Base-by-base conservation (phyloP, 2,329 filamentous ascomycete species). In the Ophiostoma tasmaniense region DNA sequence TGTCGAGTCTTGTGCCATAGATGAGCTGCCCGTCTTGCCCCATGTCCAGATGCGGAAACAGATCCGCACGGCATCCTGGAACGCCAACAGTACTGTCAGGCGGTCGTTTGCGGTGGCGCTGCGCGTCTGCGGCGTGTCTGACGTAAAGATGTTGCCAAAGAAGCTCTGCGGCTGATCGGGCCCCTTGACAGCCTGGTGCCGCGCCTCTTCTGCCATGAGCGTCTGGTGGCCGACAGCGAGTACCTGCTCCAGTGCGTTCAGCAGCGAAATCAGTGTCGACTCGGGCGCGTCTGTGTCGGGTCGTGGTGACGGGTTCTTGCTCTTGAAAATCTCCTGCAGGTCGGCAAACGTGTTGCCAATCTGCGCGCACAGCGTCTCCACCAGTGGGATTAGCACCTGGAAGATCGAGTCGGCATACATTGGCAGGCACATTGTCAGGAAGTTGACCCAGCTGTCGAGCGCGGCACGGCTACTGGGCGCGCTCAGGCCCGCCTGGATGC, bases 41-140 rank as follows among this genome's bases (percentile, higher is more conserved):
- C 95, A 99, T 0, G 91, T 91, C 95, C 96, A 99, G 67, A 99
- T 97, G 14, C 84, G 87, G 76, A 96, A 96, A 78, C 93, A 97
- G 66, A 96, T 91, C 30, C 92, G 88, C 70, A 98, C 92, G 0
- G 93, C 92, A 77, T 99, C 96, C 77, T 98, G 94, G 76, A 99
- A 97, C 13, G 93, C 96, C n/a, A 99, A 83, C 61, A 97, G 84
- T 25, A 99, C 94, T 0, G 95, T 98, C 28, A 99, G 83, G 64
- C 94, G 87, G 74, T 95, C 94, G 75, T 98, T 99, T 10, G 93
- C 93, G n/a, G 91, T 93, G 8, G 89, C 87, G 70, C 89, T 92
- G 66, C 93, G 88, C n/a, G 87, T 85, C 71, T 93, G 87, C 0
- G 85, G 88, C 0, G 64, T 30, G 70, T 97, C 93, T 0, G 90